A percentile compares a stretch with the other conserved stretches of the same genome.
phyloP scores from a whole-genome alignment of 2,329 filamentous ascomycete genomes.

The Sporothrix brunneoviolacea region DNA sequence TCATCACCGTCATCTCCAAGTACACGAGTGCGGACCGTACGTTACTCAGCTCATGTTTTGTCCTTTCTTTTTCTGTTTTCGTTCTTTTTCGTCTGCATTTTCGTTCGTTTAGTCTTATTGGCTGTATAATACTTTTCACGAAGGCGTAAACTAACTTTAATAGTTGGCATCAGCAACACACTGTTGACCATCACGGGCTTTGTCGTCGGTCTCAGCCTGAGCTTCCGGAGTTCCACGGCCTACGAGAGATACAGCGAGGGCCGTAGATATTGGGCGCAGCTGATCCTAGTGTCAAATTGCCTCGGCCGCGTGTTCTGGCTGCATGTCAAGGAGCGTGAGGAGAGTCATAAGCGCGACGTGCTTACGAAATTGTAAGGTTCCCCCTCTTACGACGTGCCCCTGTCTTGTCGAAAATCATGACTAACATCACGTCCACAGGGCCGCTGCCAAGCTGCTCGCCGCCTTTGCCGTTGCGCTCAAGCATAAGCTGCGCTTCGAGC shows the following conservation, averaged over 20 bases:
- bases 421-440: conserved; percentile 29
- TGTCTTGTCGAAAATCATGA: too few species aligned
- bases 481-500: conserved; percentile 67
- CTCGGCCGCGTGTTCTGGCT: conserved; percentile 79
- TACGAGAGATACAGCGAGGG: conserved; percentile 60
- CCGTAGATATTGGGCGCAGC: conserved; percentile 49
- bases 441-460: conserved; percentile 61
- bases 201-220: conserved; percentile 69
- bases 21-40: conserved; percentile 24
- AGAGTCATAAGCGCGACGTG: conserved; percentile 54
- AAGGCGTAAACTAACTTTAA: conserved; percentile 22
- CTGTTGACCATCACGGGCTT: conserved; percentile 76
- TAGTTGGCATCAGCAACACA: conserved; percentile 53
- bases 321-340: conserved; percentile 56
- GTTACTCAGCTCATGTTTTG: background rate
- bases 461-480: conserved; percentile 65
- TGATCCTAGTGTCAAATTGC: conserved; percentile 56
- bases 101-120: too few species aligned
- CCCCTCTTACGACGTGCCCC: too few species aligned
- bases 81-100: too few species aligned
- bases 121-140: too few species aligned
- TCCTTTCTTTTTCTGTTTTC: background rate
- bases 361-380: conserved; percentile 50
- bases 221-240: conserved; percentile 70
- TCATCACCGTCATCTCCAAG: conserved; percentile 43